These are phyloP conservation scores for Lipomyces orientalis DNA, from an alignment of 805 yeast species.

Conservation along the genomic window DNA sequence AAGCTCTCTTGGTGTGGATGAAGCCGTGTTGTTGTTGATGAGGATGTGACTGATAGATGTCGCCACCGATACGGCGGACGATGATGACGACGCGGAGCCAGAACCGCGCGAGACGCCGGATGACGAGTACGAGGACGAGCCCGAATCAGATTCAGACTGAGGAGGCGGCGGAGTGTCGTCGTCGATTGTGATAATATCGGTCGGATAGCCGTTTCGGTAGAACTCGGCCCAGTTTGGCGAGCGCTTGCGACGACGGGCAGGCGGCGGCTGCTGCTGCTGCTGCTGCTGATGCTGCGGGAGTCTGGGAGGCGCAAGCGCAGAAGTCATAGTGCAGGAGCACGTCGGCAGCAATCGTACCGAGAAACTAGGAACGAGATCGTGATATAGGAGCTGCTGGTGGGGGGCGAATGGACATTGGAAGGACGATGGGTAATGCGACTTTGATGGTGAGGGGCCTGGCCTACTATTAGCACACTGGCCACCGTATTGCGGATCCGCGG, in stretches of 20 bases:
- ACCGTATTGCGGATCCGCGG: too few relatives aligned
- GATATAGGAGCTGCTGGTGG: not conserved
- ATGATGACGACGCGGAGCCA: conserved; percentile 22
- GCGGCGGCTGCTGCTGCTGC: conserved; percentile 5
- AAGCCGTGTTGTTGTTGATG: not conserved
- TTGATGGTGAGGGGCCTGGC: not conserved
- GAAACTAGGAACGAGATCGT: not conserved
- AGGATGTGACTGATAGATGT: conserved; percentile 20
- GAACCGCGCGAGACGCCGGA: conserved; percentile 18
- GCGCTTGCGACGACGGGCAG: conserved; percentile 27
- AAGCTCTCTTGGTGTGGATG: not conserved
- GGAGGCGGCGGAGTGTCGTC: conserved; percentile 39
- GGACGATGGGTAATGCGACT: not conserved
- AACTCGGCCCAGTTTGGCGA: conserved; percentile 43
- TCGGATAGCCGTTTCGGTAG: conserved; percentile 44
- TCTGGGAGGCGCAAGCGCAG: conserved; percentile 4
- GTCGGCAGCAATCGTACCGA: not conserved
- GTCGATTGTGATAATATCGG: conserved; percentile 46
- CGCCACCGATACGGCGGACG: conserved; percentile 23
- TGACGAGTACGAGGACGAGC: conserved; percentile 3
- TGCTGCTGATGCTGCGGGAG: conserved; percentile 9
- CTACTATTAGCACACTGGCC: not conserved
- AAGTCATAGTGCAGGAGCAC: conserved; percentile 10
- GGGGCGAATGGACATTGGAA: not conserved
- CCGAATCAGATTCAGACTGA: conserved; percentile 10